A percentile compares a stretch with the other conserved stretches of the same genome.
Conservation (phyloP, 345 rosid genomes). For the Nephelium lappaceum region DNA sequence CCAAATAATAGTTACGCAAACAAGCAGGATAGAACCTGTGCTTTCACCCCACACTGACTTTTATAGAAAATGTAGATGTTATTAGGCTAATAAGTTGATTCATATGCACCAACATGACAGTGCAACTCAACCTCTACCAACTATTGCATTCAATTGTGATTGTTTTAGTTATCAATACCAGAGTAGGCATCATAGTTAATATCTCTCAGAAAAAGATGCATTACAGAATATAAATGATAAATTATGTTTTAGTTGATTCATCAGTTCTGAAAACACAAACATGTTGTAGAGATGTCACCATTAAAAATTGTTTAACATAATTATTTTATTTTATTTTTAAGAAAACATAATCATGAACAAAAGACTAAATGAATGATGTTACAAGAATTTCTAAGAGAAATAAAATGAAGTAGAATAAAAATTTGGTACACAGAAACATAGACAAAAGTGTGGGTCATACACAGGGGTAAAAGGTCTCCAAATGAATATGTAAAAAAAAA, state of each 20-base stretch:
- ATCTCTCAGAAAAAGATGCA: conserved; percentile 8
- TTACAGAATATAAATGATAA: background rate
- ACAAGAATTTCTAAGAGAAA: background rate
- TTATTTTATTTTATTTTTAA: background rate
- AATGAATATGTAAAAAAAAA: background rate
- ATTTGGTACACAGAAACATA: background rate
- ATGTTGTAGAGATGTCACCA: background rate
- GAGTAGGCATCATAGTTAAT: background rate
- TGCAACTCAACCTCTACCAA: background rate
- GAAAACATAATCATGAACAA: background rate
- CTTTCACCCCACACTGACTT: background rate
- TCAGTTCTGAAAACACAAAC: background rate
- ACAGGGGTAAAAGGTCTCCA: background rate
- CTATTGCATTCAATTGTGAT: background rate
- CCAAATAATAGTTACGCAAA: background rate
- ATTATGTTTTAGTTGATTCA: background rate
- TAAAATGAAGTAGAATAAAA: background rate
- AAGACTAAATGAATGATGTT: background rate
- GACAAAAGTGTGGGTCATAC: background rate
- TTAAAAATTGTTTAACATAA: background rate
- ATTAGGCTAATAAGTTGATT: background rate
- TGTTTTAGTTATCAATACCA: conserved; percentile 4
- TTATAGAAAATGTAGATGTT: background rate
- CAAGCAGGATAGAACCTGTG: background rate
- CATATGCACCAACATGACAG: background rate